These are phyloP conservation scores for Lactarius quietus DNA, from an alignment of 768 basidiomycete species.

Conservation along the genomic window DNA sequence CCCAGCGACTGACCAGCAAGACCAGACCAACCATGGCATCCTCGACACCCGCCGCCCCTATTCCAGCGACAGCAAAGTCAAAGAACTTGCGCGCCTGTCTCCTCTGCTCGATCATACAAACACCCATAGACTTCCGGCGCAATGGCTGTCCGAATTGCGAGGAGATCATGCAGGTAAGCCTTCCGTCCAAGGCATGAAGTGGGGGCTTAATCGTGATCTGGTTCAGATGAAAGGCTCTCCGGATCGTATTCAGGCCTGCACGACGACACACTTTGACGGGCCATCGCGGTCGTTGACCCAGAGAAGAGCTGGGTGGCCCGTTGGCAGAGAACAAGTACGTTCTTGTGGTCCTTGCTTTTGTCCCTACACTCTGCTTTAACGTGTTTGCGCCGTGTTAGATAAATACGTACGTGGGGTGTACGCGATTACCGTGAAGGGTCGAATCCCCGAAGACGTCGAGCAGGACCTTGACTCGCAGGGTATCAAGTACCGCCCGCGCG, in stretches of 20 bases:
- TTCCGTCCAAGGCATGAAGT: constrained; percentile 25
- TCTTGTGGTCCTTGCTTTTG: not conserved
- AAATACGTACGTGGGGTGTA: constrained; percentile 92
- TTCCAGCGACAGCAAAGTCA: constrained; percentile 59
- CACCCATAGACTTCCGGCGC: constrained; percentile 77
- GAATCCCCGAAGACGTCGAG: constrained; percentile 82
- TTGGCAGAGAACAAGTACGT: constrained; percentile 91
- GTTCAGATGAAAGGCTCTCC: constrained; percentile 80
- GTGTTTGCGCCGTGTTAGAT: constrained; percentile 44
- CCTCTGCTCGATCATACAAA: constrained; percentile 87
- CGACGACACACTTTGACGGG: constrained; percentile 91
- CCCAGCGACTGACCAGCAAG: no score
- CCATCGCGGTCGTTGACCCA: constrained; percentile 83
- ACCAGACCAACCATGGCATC: constrained; percentile 5
- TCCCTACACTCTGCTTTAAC: not conserved
- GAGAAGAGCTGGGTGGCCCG: constrained; percentile 92
- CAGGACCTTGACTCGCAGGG: constrained; percentile 71
- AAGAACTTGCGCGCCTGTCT: constrained; percentile 87
- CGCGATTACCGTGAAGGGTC: constrained; percentile 83
- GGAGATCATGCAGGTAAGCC: constrained; percentile 78
- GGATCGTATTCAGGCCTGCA: constrained; percentile 82
- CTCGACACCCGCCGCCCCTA: constrained; percentile 32
- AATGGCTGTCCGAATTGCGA: constrained; percentile 97
- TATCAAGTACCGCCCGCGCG: constrained; percentile 82
- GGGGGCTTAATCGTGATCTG: not conserved